Evolutionary conservation across 2,329 filamentous ascomycete species (phyloP).

Genomic region (Aspergillus fructus): DNA sequence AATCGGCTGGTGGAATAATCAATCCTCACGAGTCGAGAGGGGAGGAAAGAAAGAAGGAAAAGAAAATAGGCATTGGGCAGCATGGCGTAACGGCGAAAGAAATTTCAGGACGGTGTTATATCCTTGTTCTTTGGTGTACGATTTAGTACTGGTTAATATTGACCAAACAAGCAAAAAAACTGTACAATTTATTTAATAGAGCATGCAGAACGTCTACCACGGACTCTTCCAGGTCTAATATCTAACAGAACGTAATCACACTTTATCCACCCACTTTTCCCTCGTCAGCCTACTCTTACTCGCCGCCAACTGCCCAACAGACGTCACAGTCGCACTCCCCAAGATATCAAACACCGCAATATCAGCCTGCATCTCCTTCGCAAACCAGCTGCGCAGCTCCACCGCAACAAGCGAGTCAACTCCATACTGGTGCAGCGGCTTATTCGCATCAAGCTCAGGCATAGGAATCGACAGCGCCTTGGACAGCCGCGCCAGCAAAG

Average conservation of each 20-base stretch:
- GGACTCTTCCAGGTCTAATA: no score
- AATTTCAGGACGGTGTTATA: slow-evolving; percentile 21
- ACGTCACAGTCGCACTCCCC: not conserved
- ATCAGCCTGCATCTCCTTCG: slow-evolving; percentile 2
- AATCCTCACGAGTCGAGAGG: not conserved
- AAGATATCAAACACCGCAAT: slow-evolving; percentile 5
- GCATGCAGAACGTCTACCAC: not conserved
- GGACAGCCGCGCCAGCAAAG: not conserved
- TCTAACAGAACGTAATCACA: not conserved
- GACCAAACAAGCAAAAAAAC: slow-evolving; percentile 8
- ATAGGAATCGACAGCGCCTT: not conserved
- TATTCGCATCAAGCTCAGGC: not conserved
- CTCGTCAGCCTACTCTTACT: not conserved
- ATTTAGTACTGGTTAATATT: slow-evolving; percentile 13
- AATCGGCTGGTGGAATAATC: not conserved
- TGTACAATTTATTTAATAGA: slow-evolving; percentile 9
- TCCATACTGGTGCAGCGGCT: not conserved
- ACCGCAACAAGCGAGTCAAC: slow-evolving; percentile 6
- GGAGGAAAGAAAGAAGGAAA: not conserved
- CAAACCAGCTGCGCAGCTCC: slow-evolving; percentile 8
- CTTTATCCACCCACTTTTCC: not conserved
- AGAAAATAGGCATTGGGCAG: slow-evolving; percentile 34
- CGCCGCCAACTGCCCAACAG: not conserved
- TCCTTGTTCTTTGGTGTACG: slow-evolving; percentile 9
- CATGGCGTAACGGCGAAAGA: slow-evolving; percentile 40